These are phyloP conservation scores for Colletotrichum coccodes DNA, from an alignment of 2,329 filamentous ascomycete genomes.

Conservation along the genomic window DNA sequence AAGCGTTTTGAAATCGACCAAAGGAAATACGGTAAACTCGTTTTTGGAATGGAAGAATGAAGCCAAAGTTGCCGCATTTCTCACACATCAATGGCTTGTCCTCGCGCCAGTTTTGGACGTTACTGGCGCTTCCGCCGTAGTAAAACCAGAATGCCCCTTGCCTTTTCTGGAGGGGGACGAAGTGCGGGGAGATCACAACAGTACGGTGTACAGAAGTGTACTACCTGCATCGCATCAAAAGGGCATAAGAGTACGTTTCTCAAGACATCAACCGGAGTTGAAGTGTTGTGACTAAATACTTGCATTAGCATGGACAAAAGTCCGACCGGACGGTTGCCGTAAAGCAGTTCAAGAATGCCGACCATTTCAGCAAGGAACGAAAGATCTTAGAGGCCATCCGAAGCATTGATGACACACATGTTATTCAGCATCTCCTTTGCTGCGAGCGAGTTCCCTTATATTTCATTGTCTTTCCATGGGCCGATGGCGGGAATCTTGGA, in stretches of 20 bases:
- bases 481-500: constrained; percentile 7
- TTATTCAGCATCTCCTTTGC: not conserved
- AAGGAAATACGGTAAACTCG: not conserved
- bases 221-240: not conserved
- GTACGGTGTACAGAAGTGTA: not conserved
- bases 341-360: not conserved
- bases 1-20: not conserved
- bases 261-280: too few species aligned
- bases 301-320: not conserved
- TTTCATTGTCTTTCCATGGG: constrained; percentile 15
- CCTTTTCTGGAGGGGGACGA: not conserved
- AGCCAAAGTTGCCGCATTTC: not conserved
- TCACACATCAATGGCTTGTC: not conserved
- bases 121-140: not conserved
- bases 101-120: not conserved
- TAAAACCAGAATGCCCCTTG: not conserved
- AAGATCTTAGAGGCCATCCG: not conserved
- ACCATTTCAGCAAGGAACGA: not conserved
- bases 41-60: not conserved
- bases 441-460: not conserved
- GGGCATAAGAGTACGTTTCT: too few species aligned
- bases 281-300: not conserved
- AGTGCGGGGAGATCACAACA: not conserved
- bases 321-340: not conserved
- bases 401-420: not conserved